Evolutionary conservation across 2,329 filamentous ascomycete genomes (phyloP), one percentile per base, ranked within the genome.

Genomic region (Fusarium neocosmosporiellum): DNA sequence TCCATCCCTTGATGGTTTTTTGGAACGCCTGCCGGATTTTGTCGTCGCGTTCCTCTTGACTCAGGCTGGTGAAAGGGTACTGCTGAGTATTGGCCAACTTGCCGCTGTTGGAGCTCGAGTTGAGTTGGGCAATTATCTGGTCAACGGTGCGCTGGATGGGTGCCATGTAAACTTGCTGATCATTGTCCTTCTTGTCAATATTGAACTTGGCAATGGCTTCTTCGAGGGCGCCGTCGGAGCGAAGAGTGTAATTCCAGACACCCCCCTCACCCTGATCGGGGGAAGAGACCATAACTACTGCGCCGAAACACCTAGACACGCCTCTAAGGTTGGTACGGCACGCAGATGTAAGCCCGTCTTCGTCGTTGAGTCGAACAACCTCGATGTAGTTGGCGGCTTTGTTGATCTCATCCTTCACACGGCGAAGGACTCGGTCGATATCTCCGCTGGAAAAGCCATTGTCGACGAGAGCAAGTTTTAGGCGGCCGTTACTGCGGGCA

Each of bases 181-280:
- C 92, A 78, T 97, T 97, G 72, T 87, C 86, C 50, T 86, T 81
- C n/a, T 85, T 84, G 36, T 91, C 85, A 33, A 92, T 88, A 71
- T 92, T 87, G 69, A 97, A 90, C 63, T 87, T 88, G 9, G 82
- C 80, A 9, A 90, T 88, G 22, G 91, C 91, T 16, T 36, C 18
- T 31, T 70, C 67, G 65, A 97, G 86, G 1, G 90, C 86, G 37
- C 92, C 92, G 79, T 98, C 95, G 4, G 91, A 91, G 65, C 93
- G 87, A 29, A 98, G 86, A 0, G 94, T 95, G 79, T 98, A 98
- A 81, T 96, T 97, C 95, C 95, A 98, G 50, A 88, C 81, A 2
- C 88, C 88, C 8, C 87, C 88, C 1, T 80, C 71, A 11, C 94
- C 94, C 82, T 96, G 91, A 2, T 82, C 86, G 0, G 94, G 94